phyloP scores from a whole-genome alignment of 345 rosid species.

The Lepidium sativum region DNA sequence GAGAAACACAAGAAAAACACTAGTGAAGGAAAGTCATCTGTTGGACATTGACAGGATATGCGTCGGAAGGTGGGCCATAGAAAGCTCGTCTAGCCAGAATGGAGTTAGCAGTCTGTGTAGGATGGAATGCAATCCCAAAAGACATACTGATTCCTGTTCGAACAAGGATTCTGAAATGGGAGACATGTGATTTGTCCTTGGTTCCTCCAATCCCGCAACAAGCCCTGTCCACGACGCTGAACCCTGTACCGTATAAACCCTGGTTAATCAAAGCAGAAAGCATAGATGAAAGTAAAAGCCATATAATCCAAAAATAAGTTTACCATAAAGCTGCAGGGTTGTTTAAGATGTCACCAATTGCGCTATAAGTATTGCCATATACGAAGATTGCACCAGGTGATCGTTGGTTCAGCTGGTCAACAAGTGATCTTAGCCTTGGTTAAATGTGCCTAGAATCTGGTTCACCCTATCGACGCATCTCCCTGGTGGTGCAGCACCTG shows the following conservation, averaged over 20 bases:
- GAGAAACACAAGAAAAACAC: neutral
- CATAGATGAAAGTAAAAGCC: neutral
- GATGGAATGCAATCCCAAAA: slow-evolving; percentile 98
- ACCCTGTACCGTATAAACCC: slow-evolving; percentile 39
- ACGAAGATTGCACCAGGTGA: slow-evolving; percentile 47
- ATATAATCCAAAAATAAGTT: neutral
- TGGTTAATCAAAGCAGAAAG: neutral
- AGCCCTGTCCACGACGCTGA: slow-evolving; percentile 52
- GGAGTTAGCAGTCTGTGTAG: slow-evolving; percentile 59
- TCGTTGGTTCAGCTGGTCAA: slow-evolving; percentile 48
- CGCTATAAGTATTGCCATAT: slow-evolving; percentile 53
- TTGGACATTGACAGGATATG: slow-evolving; percentile 68
- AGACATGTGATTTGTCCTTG: slow-evolving; percentile 68
- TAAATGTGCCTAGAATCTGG: slow-evolving; percentile 57
- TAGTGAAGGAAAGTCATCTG: slow-evolving; percentile 47
- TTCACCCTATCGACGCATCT: slow-evolving; percentile 65
- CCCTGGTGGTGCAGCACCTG: slow-evolving; percentile 34
- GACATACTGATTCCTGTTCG: slow-evolving; percentile 38
- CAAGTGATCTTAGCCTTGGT: slow-evolving; percentile 51
- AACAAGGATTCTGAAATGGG: slow-evolving; percentile 56
- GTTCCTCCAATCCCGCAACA: slow-evolving; percentile 80
- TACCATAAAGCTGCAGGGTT: slow-evolving; percentile 59
- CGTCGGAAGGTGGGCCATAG: slow-evolving; percentile 48
- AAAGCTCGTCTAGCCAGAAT: slow-evolving; percentile 56
- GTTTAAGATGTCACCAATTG: slow-evolving; percentile 63